Conservation (phyloP, 2,329 filamentous ascomycete species). For the Orbilia oligospora region DNA sequence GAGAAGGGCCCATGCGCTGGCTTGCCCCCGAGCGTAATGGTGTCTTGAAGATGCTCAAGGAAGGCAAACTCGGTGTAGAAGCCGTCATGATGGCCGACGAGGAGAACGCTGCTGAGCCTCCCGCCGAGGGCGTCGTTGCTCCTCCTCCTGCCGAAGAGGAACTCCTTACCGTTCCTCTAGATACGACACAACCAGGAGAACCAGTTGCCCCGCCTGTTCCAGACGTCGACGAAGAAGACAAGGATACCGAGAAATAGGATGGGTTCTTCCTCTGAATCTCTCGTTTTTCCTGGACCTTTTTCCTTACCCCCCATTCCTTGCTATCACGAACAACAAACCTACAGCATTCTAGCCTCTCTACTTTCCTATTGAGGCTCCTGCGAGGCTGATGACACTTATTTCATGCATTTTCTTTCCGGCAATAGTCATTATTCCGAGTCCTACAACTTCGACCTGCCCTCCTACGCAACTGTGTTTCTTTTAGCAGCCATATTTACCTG, state of each 20-base stretch:
- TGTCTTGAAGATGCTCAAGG: conserved; percentile 57
- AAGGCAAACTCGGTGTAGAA: conserved; percentile 57
- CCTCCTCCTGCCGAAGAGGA: conserved; percentile 32
- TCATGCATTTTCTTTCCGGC: not conserved
- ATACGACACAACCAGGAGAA: conserved; percentile 14
- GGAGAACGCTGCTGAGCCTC: conserved; percentile 40
- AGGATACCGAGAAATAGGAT: conserved; percentile 55
- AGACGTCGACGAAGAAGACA: conserved; percentile 53
- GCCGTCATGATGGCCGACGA: conserved; percentile 60
- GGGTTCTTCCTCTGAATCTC: not conserved
- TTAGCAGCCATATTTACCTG: not conserved
- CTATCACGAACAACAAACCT: not conserved
- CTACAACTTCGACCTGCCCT: too few species aligned
- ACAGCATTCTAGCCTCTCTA: not conserved
- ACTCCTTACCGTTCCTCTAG: conserved; percentile 30
- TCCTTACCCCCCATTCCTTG: not conserved
- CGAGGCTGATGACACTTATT: not conserved
- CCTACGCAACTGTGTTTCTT: not conserved
- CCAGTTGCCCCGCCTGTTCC: conserved; percentile 38
- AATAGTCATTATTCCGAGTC: conserved; percentile 26
- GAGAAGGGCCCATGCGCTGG: conserved; percentile 58
- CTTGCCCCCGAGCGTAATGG: conserved; percentile 58
- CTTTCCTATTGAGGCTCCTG: not conserved
- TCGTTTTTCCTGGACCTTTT: conserved; percentile 17
- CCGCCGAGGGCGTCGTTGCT: conserved; percentile 33